Evolutionary conservation across 108 stramenopile species (phyloP), one percentile per base, ranked within the genome.

Genomic region (Chaetoceros tenuissimus): DNA sequence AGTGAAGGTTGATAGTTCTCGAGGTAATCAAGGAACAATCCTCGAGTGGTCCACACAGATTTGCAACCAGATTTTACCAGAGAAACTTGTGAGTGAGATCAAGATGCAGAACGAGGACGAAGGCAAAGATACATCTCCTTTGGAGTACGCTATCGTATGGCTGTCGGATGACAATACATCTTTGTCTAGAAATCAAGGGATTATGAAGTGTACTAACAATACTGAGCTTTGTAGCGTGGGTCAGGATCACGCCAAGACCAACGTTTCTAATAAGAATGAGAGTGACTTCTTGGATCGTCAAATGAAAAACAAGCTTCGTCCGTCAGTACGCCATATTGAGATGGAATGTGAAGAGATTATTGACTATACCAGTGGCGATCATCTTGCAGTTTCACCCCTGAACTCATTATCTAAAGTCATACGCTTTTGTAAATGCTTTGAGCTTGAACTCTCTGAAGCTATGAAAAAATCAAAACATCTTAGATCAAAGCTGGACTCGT

Each of bases 311-410:
- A 40, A 10, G 8, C 5, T 10, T 40, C 34, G 13, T 61, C 50
- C 21, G 1, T 50, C 51, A 17, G 34, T 26, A 5, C 3, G 51
- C 17, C 24, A 24, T 3, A 24, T 51, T 51, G 31, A 24, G 27
- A 22, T 51, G 19, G 3, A 2, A 24, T n/a, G n/a, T n/a, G 2
- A 24, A 7, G 46, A 59, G 2, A 3, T 2, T 19, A 10, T 47
- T 1, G 1, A 24, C 24, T 59, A 59, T 28, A 21, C 2, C 2
- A 28, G 30, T 1, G 58, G 58, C 10, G 58, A 59, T 48, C 58
- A 59, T 13, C 7, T 59, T 17, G 2, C 46, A 1, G 46, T 59
- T 3, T 20, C 16, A 2, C 58, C 58, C 19, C 21, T 59, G 44
- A 59, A 59, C 28, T 47, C 45, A 21, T 18, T 5, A 1, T 2